A percentile compares a stretch with the other conserved stretches of the same genome.
phyloP scores from a whole-genome alignment of 306 rosid species.

The Aeschynomene evenia region DNA sequence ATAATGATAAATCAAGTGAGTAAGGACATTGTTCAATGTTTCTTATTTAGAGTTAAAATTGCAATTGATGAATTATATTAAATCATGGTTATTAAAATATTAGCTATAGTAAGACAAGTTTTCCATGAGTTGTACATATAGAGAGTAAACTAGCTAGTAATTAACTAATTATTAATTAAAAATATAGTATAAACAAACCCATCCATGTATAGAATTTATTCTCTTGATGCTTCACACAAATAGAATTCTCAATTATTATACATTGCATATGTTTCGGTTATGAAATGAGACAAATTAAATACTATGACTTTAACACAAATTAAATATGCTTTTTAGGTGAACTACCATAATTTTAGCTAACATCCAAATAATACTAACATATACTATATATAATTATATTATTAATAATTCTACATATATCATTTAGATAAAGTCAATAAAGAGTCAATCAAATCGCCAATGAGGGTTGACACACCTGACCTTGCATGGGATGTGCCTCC shows the following conservation, averaged over 20 bases:
- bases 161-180: no score
- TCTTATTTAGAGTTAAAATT: not conserved
- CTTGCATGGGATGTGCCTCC: no score
- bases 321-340: conserved; percentile 16
- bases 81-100: not conserved
- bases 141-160: not conserved
- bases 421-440: no score
- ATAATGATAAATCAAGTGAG: conserved; percentile 23
- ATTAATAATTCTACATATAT: no score
- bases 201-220: conserved; percentile 5
- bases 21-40: conserved; percentile 14
- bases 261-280: not conserved
- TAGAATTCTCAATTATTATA: not conserved
- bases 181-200: not conserved
- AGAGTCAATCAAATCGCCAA: no score
- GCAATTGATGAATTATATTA: not conserved
- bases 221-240: conserved; percentile 9
- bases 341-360: not conserved
- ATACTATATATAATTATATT: no score
- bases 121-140: not conserved
- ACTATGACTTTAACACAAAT: not conserved
- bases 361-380: conserved; percentile 2
- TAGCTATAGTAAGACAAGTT: conserved; percentile 1
- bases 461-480: no score
- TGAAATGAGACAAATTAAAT: conserved; percentile 25